These are phyloP conservation scores for Tubosaeta sp. DNA, from an alignment of 768 basidiomycete genomes.

Conservation along the genomic window DNA sequence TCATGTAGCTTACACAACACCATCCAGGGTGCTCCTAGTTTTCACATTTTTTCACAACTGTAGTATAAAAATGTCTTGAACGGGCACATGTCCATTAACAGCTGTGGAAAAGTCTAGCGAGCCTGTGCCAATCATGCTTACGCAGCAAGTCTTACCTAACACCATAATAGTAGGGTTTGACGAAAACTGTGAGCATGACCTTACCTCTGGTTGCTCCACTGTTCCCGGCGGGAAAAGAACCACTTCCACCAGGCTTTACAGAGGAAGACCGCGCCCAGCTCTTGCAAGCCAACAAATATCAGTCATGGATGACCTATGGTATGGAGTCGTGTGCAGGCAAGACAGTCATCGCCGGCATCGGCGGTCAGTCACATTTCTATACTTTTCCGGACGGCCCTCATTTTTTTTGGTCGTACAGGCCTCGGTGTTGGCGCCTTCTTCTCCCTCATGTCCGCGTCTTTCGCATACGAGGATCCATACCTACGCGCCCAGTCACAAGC, in stretches of 20 bases:
- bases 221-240: slow-evolving; percentile 83
- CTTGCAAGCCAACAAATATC: slow-evolving; percentile 72
- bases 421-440: slow-evolving; percentile 93
- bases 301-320: slow-evolving; percentile 60
- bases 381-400: too few species aligned
- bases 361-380: slow-evolving; percentile 51
- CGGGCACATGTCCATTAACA: too few species aligned
- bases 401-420: slow-evolving; percentile 42
- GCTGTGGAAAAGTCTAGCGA: too few species aligned
- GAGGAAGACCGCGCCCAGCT: slow-evolving; percentile 72
- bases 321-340: slow-evolving; percentile 89
- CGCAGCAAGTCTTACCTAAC: too few species aligned
- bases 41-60: too few species aligned
- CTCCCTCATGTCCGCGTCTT: slow-evolving; percentile 92
- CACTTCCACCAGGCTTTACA: slow-evolving; percentile 76
- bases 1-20: too few species aligned
- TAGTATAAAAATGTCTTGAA: too few species aligned
- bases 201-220: slow-evolving; percentile 57
- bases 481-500: slow-evolving; percentile 59
- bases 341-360: slow-evolving; percentile 72
- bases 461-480: slow-evolving; percentile 92
- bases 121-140: too few species aligned
- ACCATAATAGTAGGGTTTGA: not conserved
- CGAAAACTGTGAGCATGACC: slow-evolving; percentile 1
- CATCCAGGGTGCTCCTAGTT: too few species aligned